These are phyloP conservation scores for Pterocarpus santalinus DNA, from an alignment of 306 rosid genomes.

Conservation along the genomic window DNA sequence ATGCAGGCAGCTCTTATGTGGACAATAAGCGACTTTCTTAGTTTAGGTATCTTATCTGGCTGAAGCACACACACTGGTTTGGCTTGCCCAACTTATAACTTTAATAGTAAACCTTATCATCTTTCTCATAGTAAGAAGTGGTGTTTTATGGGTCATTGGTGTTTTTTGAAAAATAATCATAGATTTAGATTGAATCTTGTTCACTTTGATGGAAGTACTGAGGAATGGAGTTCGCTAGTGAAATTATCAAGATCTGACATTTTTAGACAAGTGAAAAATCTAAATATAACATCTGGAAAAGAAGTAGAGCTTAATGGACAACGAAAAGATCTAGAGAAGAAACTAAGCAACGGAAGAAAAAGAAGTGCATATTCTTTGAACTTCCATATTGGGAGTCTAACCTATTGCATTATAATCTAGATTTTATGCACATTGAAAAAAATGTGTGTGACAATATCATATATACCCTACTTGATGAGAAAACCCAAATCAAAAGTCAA, in stretches of 20 bases:
- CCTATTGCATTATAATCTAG: not conserved
- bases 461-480: not conserved
- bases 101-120: not conserved
- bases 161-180: not conserved
- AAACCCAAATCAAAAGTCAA: not conserved
- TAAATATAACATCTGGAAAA: no score
- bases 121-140: constrained; percentile 2
- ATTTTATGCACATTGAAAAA: not conserved
- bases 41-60: no score
- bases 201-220: not conserved
- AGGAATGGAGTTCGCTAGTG: not conserved
- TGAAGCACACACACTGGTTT: not conserved
- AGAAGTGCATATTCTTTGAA: no score
- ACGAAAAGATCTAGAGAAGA: no score
- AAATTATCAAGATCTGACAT: not conserved
- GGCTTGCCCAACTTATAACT: not conserved
- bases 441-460: not conserved
- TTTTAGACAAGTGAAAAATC: not conserved
- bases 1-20: not conserved
- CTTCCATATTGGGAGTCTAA: not conserved
- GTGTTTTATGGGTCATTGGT: not conserved
- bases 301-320: no score
- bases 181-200: not conserved
- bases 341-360: no score
- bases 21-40: no score